phyloP scores from a whole-genome alignment of 1,284 basidiomycete species.

The Ustilago trichophora region DNA sequence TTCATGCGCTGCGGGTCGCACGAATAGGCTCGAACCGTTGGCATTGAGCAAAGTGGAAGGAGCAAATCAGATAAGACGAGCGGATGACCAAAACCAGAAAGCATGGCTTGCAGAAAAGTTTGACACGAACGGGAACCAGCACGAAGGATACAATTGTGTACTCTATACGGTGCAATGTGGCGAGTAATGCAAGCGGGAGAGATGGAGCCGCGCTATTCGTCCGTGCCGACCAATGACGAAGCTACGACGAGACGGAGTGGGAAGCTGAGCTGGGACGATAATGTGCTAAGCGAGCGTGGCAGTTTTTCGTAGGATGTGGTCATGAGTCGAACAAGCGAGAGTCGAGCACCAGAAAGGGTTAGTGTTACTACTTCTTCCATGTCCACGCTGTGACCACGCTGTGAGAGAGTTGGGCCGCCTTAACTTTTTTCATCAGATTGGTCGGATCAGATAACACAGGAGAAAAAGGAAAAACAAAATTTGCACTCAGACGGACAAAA shows the following conservation, averaged over 20 bases:
- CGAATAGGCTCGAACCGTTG: not conserved
- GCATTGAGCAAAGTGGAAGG: not conserved
- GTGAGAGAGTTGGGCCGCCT: not conserved
- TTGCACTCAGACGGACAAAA: conserved; percentile 4
- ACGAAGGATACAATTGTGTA: no score
- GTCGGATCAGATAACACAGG: conserved; percentile 42
- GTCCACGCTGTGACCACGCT: conserved; percentile 6
- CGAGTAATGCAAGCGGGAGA: not conserved
- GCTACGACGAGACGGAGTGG: not conserved
- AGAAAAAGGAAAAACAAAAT: conserved; percentile 7
- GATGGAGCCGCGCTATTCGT: no score
- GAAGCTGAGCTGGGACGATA: no score
- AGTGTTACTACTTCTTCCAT: no score
- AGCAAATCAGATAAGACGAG: conserved; percentile 12
- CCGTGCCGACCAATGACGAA: conserved; percentile 2
- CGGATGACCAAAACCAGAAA: not conserved
- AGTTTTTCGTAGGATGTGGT: not conserved
- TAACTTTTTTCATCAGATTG: conserved; percentile 18
- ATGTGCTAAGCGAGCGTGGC: not conserved
- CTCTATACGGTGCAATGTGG: not conserved
- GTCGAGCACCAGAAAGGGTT: no score
- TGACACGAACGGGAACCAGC: no score
- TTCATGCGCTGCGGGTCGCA: conserved; percentile 14
- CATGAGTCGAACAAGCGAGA: conserved; percentile 1
- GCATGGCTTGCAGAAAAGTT: conserved; percentile 9